phyloP scores from a whole-genome alignment of 805 yeast genomes.

The Saccharomyces eubayanus region DNA sequence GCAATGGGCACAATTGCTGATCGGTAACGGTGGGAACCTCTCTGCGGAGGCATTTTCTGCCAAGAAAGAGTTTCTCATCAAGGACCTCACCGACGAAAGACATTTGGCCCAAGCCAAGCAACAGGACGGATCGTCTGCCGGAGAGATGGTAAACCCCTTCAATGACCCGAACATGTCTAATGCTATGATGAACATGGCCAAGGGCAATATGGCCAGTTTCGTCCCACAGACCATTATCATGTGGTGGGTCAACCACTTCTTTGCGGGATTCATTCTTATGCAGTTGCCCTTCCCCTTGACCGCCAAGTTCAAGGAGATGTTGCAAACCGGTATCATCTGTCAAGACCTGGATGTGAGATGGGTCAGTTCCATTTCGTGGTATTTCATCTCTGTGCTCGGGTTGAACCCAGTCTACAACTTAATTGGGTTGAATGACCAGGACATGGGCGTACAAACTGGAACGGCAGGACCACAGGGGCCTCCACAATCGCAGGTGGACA shows the following conservation, averaged over 20 bases:
- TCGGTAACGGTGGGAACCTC: constrained; percentile 45
- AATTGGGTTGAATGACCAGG: constrained; percentile 35
- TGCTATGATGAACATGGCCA: constrained; percentile 65
- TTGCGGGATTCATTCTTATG: constrained; percentile 84
- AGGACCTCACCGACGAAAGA: constrained; percentile 43
- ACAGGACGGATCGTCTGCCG: constrained; percentile 27
- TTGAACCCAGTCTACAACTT: constrained; percentile 70
- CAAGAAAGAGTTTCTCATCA: constrained; percentile 43
- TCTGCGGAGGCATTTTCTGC: constrained; percentile 43
- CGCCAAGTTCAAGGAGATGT: constrained; percentile 79
- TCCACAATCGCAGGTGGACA: constrained; percentile 55
- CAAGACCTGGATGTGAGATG: constrained; percentile 81
- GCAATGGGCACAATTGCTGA: constrained; percentile 48
- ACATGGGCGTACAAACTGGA: constrained; percentile 20
- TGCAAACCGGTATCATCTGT: constrained; percentile 81
- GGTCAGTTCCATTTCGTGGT: constrained; percentile 94
- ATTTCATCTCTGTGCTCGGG: constrained; percentile 80
- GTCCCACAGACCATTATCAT: constrained; percentile 88
- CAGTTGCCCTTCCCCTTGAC: constrained; percentile 89
- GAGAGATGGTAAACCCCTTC: constrained; percentile 47
- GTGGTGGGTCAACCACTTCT: constrained; percentile 94
- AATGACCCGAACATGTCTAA: constrained; percentile 66
- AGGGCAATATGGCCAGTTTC: constrained; percentile 72
- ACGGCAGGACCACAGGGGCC: constrained; percentile 31
- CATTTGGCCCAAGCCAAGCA: constrained; percentile 42